Evolutionary conservation across 1,284 basidiomycete genomes (phyloP).

Genomic region (Amylostereum chailletii): DNA sequence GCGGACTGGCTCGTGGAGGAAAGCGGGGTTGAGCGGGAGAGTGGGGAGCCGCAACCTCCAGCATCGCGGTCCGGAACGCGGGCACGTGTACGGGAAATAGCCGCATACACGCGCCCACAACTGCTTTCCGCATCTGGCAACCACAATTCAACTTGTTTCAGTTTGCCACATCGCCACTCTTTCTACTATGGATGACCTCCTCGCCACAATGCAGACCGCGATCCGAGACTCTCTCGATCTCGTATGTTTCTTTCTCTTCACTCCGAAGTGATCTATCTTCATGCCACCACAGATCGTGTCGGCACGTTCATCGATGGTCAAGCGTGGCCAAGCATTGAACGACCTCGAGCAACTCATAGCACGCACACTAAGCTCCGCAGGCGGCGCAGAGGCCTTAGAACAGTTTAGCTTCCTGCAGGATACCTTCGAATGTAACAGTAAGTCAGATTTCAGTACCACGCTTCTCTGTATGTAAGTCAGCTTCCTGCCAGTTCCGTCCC

Average conservation of each 20-base stretch:
- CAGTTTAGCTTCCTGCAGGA: conserved; percentile 61
- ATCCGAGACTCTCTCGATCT: conserved; percentile 55
- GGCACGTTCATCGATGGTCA: conserved; percentile 39
- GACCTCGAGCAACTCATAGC: conserved; percentile 55
- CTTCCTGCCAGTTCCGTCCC: conserved; percentile 43
- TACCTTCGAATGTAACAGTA: conserved; percentile 71
- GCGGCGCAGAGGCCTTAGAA: conserved; percentile 28
- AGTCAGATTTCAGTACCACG: conserved; percentile 17
- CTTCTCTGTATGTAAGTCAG: not conserved
- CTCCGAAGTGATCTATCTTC: conserved; percentile 1
- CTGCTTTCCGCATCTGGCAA: not conserved
- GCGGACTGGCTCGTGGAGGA: not conserved
- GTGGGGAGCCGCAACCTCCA: not conserved
- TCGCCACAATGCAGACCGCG: conserved; percentile 16
- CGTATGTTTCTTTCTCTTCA: conserved; percentile 28
- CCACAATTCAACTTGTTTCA: not conserved
- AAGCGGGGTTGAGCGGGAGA: not conserved
- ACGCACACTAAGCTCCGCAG: conserved; percentile 34
- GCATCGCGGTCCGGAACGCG: too few relatives aligned
- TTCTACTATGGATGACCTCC: conserved; percentile 28
- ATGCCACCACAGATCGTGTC: conserved; percentile 48
- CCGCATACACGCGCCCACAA: conserved; percentile 1
- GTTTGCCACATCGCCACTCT: not conserved
- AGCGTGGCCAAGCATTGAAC: conserved; percentile 43
- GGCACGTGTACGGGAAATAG: not conserved